phyloP scores from a whole-genome alignment of 495 filamentous ascomycete genomes.

The Ascobolus immersus region DNA sequence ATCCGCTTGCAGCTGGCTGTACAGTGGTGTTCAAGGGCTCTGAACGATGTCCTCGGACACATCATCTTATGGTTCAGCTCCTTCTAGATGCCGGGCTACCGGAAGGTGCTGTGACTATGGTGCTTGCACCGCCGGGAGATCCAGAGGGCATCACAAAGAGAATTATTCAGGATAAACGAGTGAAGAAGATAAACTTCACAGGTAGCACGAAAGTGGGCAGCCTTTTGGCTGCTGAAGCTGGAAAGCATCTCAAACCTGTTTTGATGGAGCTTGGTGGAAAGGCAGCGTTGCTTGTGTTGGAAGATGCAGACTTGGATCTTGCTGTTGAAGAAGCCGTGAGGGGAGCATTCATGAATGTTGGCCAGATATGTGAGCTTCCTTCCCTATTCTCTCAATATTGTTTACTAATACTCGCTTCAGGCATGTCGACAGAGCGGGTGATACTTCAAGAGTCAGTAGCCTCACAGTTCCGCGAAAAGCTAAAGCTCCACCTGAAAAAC shows the following conservation, averaged over 20 bases:
- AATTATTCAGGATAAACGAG: constrained; percentile 28
- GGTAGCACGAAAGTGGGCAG: constrained; percentile 33
- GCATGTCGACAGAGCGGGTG: too few relatives aligned
- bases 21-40: constrained; percentile 53
- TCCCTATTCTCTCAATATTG: neutral
- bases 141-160: constrained; percentile 28
- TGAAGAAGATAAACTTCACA: constrained; percentile 46
- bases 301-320: constrained; percentile 35
- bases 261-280: constrained; percentile 47
- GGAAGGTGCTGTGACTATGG: constrained; percentile 31
- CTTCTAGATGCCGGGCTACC: constrained; percentile 51
- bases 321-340: constrained; percentile 28
- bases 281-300: constrained; percentile 34
- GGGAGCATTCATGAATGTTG: constrained; percentile 29
- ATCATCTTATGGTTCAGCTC: constrained; percentile 43
- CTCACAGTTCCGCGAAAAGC: too few relatives aligned
- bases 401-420: too few relatives aligned
- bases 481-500: too few relatives aligned
- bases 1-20: constrained; percentile 61
- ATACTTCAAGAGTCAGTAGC: too few relatives aligned
- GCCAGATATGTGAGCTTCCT: too few relatives aligned
- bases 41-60: constrained; percentile 49
- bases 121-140: constrained; percentile 26
- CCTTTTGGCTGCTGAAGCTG: constrained; percentile 31
- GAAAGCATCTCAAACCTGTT: constrained; percentile 39